Percentiles rank a stretch among this genome's conserved stretches.
Conservation (phyloP, 495 filamentous ascomycete species). For the Bombardia bombarda region DNA sequence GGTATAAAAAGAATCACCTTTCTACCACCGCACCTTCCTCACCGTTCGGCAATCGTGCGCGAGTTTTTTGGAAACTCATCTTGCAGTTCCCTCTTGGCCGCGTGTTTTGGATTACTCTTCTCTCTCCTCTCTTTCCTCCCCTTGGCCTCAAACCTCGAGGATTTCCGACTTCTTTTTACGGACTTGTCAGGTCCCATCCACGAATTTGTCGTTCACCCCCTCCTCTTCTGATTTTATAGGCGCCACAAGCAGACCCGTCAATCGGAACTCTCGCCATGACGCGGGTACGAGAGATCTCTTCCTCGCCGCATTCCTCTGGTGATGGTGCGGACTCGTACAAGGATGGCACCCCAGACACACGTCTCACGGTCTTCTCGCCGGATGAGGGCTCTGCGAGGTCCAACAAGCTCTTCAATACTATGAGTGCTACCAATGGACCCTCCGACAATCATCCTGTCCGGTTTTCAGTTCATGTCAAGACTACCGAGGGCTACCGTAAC, state of each 20-base stretch:
- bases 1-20: background rate
- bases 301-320: conserved; percentile 53
- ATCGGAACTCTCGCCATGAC: conserved; percentile 11
- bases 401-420: conserved; percentile 17
- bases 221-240: background rate
- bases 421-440: conserved; percentile 11
- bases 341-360: conserved; percentile 53
- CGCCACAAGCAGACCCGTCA: background rate
- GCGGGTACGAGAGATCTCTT: conserved; percentile 27
- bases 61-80: conserved; percentile 5
- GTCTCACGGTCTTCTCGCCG: conserved; percentile 55
- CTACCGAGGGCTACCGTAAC: conserved; percentile 7
- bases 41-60: no score
- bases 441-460: conserved; percentile 8
- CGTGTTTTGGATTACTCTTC: conserved; percentile 9
- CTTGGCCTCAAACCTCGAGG: background rate
- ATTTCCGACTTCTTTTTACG: no score
- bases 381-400: conserved; percentile 40
- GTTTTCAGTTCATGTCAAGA: conserved; percentile 9
- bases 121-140: conserved; percentile 4
- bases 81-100: background rate
- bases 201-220: conserved; percentile 4
- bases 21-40: conserved; percentile 9
- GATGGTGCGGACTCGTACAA: conserved; percentile 46
- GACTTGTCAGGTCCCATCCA: conserved; percentile 11